phyloP scores from a whole-genome alignment of 805 yeast genomes.

The Kazachstania africana region DNA sequence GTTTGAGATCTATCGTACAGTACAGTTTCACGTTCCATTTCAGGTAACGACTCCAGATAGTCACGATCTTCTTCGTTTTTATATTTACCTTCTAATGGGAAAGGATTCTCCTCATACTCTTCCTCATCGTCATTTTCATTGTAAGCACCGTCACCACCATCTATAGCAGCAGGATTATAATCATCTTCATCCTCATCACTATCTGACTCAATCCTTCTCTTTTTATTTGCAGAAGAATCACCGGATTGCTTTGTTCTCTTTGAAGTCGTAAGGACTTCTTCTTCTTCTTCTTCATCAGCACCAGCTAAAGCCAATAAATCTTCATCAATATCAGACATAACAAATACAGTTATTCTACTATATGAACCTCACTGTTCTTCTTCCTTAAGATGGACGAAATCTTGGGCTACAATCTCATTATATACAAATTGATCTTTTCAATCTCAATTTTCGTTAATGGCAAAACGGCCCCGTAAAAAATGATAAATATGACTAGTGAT shows the following conservation, averaged over 20 bases:
- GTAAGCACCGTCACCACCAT: slow-evolving; percentile 19
- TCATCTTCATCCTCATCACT: slow-evolving; percentile 30
- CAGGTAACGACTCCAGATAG: slow-evolving; percentile 60
- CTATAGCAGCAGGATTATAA: slow-evolving; percentile 23
- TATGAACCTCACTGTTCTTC: too few species aligned
- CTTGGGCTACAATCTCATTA: too few species aligned
- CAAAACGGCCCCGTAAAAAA: too few species aligned
- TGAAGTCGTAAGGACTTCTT: slow-evolving; percentile 25
- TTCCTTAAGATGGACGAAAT: too few species aligned
- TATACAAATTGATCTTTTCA: too few species aligned
- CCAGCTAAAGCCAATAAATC: slow-evolving; percentile 95
- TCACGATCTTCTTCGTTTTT: slow-evolving; percentile 70
- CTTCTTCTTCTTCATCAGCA: slow-evolving; percentile 38
- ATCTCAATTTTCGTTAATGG: too few species aligned
- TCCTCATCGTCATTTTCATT: slow-evolving; percentile 29
- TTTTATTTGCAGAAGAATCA: slow-evolving; percentile 23
- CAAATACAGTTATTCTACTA: background rate
- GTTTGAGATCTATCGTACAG: slow-evolving; percentile 89
- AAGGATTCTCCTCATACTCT: slow-evolving; percentile 51
- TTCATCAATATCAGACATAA: slow-evolving; percentile 82
- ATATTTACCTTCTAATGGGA: slow-evolving; percentile 87
- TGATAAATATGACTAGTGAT: too few species aligned
- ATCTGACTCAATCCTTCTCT: slow-evolving; percentile 24
- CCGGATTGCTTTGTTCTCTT: slow-evolving; percentile 19
- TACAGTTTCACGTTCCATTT: slow-evolving; percentile 82